Percentiles rank a stretch among this genome's conserved stretches.
These are phyloP conservation scores for Linum trigynum DNA, from an alignment of 345 rosid genomes.

Conservation along the genomic window DNA sequence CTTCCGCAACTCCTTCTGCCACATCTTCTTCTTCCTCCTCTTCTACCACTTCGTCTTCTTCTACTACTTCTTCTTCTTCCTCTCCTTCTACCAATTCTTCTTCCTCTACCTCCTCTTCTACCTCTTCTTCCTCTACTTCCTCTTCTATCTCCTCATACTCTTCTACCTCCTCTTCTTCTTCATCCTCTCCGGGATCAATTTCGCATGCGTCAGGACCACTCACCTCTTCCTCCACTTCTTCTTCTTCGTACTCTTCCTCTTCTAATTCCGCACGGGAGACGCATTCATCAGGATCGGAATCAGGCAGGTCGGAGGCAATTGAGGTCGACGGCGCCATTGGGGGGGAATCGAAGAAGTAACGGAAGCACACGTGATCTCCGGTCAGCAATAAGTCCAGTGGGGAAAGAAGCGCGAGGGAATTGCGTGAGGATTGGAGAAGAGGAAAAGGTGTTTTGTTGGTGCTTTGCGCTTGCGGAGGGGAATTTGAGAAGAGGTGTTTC, in stretches of 20 bases:
- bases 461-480: too few relatives aligned
- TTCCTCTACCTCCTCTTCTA: too few relatives aligned
- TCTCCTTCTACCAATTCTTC: not conserved
- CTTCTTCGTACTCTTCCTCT: not conserved
- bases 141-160: not conserved
- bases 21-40: not conserved
- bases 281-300: not conserved
- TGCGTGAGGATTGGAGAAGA: too few relatives aligned
- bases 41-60: not conserved
- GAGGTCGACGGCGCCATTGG: not conserved
- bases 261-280: not conserved
- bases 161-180: conserved; percentile 1
- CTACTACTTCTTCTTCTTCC: not conserved
- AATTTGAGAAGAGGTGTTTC: too few relatives aligned
- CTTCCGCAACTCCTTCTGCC: not conserved
- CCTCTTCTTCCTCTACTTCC: not conserved
- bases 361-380: not conserved
- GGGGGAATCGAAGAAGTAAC: not conserved
- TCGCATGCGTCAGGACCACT: not conserved
- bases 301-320: not conserved
- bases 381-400: not conserved
- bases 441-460: too few relatives aligned
- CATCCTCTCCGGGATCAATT: not conserved
- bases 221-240: not conserved
- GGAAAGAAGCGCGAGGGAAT: not conserved